Base-by-base conservation (phyloP, 805 yeast species). In the Saccharomycopsis oosterbeekiorum region DNA sequence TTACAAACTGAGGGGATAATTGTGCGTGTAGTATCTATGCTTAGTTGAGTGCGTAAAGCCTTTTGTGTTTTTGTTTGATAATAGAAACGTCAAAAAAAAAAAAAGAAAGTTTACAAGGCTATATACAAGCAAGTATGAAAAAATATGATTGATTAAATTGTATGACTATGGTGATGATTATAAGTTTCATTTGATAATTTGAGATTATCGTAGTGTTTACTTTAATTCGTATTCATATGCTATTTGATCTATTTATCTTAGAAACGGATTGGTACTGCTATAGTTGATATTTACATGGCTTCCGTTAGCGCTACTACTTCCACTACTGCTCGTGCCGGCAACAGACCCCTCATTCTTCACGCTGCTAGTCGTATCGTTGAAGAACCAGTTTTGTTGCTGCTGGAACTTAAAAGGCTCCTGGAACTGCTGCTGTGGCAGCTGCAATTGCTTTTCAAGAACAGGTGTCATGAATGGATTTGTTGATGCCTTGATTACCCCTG, bases 261-360 rank as follows among this genome's bases (percentile, higher is more conserved):
- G 34, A 47, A 47, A 47, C 15, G 53, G 53, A 47, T 47, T 47
- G 53, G 53, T 47, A 24, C n/a, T 47, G 1, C 26, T 47, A 21
- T 47, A 47, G 12, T 47, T 47, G n/a, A 47, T 47, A 47, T 47
- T 47, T 47, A 47, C 53, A 47, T 47, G 53, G n/a, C 34, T 47
- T 24, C 34, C 53, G 9, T 47, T 47, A 47, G 53, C 34, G 21
- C 34, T 47, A n/a, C 34, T 47, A 26, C 53, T 47, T 21, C 17
- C 50, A 17, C 50, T 42, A 19, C 50, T 17, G 26, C 50, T 42
- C 6, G 50, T 11, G 17, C 43, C 43, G 17, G 17, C 43, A 40
- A 40, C 15, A 14, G 17, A 17, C 19, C 17, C 43, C 17, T 14
- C 17, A 17, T 40, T 40, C 5, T 10, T 40, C 17, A 14, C 17